These are phyloP conservation scores for Leccinum ochraceum DNA, from an alignment of 768 basidiomycete genomes.

Conservation along the genomic window DNA sequence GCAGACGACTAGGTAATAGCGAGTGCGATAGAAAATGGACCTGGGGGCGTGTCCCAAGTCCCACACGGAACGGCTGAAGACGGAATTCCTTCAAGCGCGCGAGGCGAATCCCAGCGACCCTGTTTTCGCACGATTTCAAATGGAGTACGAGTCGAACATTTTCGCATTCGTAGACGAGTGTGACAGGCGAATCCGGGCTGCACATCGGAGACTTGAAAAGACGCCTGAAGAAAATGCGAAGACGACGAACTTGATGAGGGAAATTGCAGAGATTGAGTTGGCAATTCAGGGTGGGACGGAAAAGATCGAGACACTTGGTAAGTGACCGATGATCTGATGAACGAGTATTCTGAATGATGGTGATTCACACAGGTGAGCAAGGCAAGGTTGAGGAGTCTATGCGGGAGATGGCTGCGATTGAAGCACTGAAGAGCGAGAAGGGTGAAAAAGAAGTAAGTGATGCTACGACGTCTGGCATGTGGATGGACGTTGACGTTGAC, in stretches of 20 bases:
- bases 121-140: slow-evolving; percentile 84
- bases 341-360: slow-evolving; percentile 2
- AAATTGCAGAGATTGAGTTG: slow-evolving; percentile 98
- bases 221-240: slow-evolving; percentile 99
- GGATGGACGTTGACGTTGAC: slow-evolving; percentile 6
- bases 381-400: slow-evolving; percentile 99
- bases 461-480: slow-evolving; percentile 8
- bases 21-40: slow-evolving; percentile 86
- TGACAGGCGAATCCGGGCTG: slow-evolving; percentile 91
- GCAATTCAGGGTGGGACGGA: slow-evolving; percentile 99
- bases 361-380: slow-evolving; percentile 70
- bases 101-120: slow-evolving; percentile 77
- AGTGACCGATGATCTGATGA: slow-evolving; percentile 23
- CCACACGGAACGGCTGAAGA: slow-evolving; percentile 92
- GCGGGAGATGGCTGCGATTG: slow-evolving; percentile 96
- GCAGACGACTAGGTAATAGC: slow-evolving; percentile 3
- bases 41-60: slow-evolving; percentile 96
- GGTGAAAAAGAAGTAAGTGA: slow-evolving; percentile 82
- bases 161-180: slow-evolving; percentile 98
- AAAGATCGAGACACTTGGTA: slow-evolving; percentile 93
- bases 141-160: slow-evolving; percentile 95
- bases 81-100: slow-evolving; percentile 80
- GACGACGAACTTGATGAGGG: slow-evolving; percentile 98
- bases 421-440: slow-evolving; percentile 96
- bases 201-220: slow-evolving; percentile 95